Percentiles rank a stretch among this genome's conserved stretches.
phyloP scores from a whole-genome alignment of 305 asterid genomes.

The Fraxinus velutina region DNA sequence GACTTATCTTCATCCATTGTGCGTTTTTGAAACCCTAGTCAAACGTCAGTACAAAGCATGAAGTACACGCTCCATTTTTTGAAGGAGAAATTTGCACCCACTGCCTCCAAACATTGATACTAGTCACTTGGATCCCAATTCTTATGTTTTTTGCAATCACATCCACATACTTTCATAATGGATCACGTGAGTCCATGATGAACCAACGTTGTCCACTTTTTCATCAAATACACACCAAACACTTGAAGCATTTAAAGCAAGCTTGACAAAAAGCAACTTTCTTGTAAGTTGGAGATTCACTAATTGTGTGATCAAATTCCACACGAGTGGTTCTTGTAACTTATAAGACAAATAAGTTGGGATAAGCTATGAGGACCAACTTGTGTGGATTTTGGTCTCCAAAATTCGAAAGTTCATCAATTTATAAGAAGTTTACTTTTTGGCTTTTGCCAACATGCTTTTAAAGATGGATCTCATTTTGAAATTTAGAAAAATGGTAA shows the following conservation, averaged over 20 bases:
- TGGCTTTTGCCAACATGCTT: neutral
- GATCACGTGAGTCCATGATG: neutral
- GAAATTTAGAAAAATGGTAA: neutral
- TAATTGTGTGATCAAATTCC: neutral
- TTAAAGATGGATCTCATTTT: neutral
- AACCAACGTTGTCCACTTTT: neutral
- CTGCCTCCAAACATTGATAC: neutral
- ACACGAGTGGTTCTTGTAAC: neutral
- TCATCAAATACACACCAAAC: neutral
- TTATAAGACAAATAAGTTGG: neutral
- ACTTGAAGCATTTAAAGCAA: neutral
- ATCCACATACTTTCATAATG: neutral
- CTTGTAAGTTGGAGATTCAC: neutral
- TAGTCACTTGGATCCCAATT: neutral
- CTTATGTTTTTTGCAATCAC: neutral
- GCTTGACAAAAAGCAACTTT: neutral
- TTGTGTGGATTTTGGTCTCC: neutral
- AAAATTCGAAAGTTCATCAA: neutral
- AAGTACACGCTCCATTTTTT: neutral
- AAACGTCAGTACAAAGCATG: neutral
- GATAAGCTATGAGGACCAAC: neutral
- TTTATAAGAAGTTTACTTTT: neutral
- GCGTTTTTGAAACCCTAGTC: neutral
- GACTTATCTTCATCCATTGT: neutral
- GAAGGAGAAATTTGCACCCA: neutral